Percentiles rank a stretch among this genome's conserved stretches.
Evolutionary conservation across 1,284 basidiomycete species (phyloP).

Genomic region (Ustilago tritici): DNA sequence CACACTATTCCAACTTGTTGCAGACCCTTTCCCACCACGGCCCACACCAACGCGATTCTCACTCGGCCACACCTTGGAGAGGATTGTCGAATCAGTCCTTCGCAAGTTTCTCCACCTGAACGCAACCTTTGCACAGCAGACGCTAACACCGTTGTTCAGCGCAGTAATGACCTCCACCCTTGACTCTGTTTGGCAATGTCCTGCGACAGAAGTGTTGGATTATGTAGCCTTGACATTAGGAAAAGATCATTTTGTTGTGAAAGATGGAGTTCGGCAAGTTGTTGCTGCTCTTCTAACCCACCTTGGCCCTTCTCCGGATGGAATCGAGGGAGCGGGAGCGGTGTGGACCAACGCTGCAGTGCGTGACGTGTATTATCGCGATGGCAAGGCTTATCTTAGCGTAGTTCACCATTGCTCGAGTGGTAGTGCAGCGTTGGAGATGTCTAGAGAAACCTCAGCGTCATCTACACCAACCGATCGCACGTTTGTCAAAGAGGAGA

Average conservation of each 20-base stretch:
- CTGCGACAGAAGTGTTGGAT: conserved; percentile 63
- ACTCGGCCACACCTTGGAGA: background rate
- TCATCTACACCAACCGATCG: conserved; percentile 15
- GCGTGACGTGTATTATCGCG: conserved; percentile 1
- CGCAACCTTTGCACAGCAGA: conserved; percentile 41
- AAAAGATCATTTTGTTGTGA: conserved; percentile 61
- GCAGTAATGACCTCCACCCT: conserved; percentile 61
- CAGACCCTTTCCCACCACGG: conserved; percentile 24
- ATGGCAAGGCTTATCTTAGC: conserved; percentile 18
- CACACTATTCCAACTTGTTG: conserved; percentile 38
- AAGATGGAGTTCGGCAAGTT: conserved; percentile 61
- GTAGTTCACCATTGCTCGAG: conserved; percentile 19
- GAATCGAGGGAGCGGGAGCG: background rate
- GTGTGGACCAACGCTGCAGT: conserved; percentile 37
- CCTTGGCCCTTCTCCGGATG: background rate
- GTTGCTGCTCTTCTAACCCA: conserved; percentile 49
- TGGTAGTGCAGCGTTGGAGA: background rate
- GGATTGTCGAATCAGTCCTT: conserved; percentile 23
- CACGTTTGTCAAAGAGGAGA: conserved; percentile 5
- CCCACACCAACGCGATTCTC: background rate
- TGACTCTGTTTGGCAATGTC: conserved; percentile 44
- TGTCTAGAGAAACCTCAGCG: background rate
- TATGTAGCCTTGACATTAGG: conserved; percentile 66
- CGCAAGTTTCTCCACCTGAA: conserved; percentile 24
- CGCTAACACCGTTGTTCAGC: conserved; percentile 59